A percentile compares a stretch with the other conserved stretches of the same genome.
These are phyloP conservation scores for Gelatoporia subvermispora DNA, from an alignment of 768 basidiomycete species.

Conservation along the genomic window DNA sequence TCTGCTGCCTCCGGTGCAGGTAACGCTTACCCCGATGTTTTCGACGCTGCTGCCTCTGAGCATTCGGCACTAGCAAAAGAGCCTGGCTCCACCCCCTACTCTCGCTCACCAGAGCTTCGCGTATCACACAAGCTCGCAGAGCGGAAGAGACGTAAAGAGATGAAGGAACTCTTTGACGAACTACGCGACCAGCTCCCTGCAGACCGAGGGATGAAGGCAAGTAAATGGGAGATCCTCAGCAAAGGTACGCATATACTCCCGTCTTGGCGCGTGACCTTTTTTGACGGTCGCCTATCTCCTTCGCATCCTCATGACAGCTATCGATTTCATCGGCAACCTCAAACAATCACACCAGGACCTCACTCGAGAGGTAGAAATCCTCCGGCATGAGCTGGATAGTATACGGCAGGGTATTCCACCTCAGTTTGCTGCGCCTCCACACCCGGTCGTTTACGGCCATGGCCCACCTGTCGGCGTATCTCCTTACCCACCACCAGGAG, in stretches of 20 bases:
- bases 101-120: slow-evolving; percentile 89
- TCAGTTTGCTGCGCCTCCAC: slow-evolving; percentile 43
- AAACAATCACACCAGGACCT: slow-evolving; percentile 76
- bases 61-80: slow-evolving; percentile 34
- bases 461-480: slow-evolving; percentile 25
- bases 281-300: not conserved
- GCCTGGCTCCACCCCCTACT: slow-evolving; percentile 73
- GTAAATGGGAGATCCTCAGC: slow-evolving; percentile 98
- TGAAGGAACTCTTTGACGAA: slow-evolving; percentile 99
- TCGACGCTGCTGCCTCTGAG: slow-evolving; percentile 1
- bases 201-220: slow-evolving; percentile 91
- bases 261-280: not conserved
- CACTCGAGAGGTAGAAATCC: slow-evolving; percentile 71
- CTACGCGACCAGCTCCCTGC: slow-evolving; percentile 88
- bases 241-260: slow-evolving; percentile 58
- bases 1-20: slow-evolving; percentile 9
- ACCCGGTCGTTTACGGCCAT: slow-evolving; percentile 47
- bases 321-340: slow-evolving; percentile 79
- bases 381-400: slow-evolving; percentile 69
- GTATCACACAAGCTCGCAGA: slow-evolving; percentile 97
- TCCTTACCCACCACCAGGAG: slow-evolving; percentile 29
- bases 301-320: slow-evolving; percentile 38
- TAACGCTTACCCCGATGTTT: not conserved
- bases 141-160: slow-evolving; percentile 94
- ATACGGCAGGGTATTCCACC: slow-evolving; percentile 51